Evolutionary conservation across 108 stramenopile species (phyloP).

Genomic region (Pelagomonas calceolata): DNA sequence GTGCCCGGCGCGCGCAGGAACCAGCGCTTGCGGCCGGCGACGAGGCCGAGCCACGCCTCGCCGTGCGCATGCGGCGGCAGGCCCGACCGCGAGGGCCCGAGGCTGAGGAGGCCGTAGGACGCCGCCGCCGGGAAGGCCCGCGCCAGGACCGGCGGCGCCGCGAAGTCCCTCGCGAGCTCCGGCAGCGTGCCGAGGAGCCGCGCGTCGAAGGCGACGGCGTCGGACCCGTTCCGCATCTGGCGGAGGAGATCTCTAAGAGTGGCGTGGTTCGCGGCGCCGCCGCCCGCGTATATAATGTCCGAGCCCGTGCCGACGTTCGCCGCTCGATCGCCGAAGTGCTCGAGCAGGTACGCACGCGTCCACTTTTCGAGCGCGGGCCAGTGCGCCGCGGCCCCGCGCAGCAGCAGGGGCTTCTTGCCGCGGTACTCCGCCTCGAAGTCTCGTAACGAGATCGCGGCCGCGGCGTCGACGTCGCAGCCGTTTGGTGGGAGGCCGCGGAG

Average conservation of each 20-base stretch:
- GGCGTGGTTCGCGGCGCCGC: neutral
- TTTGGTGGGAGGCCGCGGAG: neutral
- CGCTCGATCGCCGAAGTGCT: neutral
- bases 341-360: neutral
- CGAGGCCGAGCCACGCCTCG: conserved; percentile 31
- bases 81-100: conserved; percentile 20
- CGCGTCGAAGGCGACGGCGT: neutral
- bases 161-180: conserved; percentile 10
- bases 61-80: conserved; percentile 31
- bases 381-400: neutral
- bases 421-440: neutral
- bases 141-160: conserved; percentile 11
- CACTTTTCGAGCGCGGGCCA: neutral
- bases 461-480: neutral
- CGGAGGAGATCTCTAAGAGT: neutral
- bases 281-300: neutral
- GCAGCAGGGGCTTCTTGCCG: neutral
- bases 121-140: conserved; percentile 9
- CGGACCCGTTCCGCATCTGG: neutral
- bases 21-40: conserved; percentile 33
- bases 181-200: neutral
- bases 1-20: conserved; percentile 22
- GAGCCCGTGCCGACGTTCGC: neutral
- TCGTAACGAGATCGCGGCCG: neutral
- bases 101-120: conserved; percentile 15